These are phyloP conservation scores for Ascochyta clinopodiicola DNA, from an alignment of 2,329 filamentous ascomycete species.

Conservation along the genomic window DNA sequence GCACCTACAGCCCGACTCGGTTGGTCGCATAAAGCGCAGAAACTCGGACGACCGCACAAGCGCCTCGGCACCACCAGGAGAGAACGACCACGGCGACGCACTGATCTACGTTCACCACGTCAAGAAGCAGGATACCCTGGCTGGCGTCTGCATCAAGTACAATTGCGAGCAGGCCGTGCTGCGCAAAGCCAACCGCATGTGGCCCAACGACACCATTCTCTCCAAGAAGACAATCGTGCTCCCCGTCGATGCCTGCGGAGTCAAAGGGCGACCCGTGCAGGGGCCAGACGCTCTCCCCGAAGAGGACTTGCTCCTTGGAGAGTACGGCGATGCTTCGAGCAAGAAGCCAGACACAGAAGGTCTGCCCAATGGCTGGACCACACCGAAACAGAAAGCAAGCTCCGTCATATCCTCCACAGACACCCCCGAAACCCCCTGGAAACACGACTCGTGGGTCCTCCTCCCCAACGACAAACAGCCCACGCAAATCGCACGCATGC, in stretches of 20 bases:
- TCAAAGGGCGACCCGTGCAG: constrained; percentile 71
- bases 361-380: constrained; percentile 47
- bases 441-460: constrained; percentile 87
- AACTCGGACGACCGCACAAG: constrained; percentile 68
- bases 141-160: constrained; percentile 88
- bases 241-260: constrained; percentile 86
- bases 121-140: constrained; percentile 81
- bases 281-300: constrained; percentile 46
- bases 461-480: constrained; percentile 74
- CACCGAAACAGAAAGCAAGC: constrained; percentile 43
- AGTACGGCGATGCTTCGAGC: constrained; percentile 32
- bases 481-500: constrained; percentile 85
- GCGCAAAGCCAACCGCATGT: constrained; percentile 87
- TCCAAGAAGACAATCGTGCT: constrained; percentile 80
- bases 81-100: constrained; percentile 73
- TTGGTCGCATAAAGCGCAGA: constrained; percentile 66
- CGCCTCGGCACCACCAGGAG: constrained; percentile 57
- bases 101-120: constrained; percentile 92
- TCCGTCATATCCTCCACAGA: constrained; percentile 47
- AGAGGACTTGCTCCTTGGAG: constrained; percentile 47
- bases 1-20: constrained; percentile 50
- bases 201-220: constrained; percentile 92
- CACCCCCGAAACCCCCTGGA: constrained; percentile 75
- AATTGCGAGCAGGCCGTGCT: constrained; percentile 84
- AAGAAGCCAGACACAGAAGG: constrained; percentile 28